Evolutionary conservation across 495 filamentous ascomycete genomes (phyloP), one percentile per base, ranked within the genome.

Genomic region (Usnea hakonensis): DNA sequence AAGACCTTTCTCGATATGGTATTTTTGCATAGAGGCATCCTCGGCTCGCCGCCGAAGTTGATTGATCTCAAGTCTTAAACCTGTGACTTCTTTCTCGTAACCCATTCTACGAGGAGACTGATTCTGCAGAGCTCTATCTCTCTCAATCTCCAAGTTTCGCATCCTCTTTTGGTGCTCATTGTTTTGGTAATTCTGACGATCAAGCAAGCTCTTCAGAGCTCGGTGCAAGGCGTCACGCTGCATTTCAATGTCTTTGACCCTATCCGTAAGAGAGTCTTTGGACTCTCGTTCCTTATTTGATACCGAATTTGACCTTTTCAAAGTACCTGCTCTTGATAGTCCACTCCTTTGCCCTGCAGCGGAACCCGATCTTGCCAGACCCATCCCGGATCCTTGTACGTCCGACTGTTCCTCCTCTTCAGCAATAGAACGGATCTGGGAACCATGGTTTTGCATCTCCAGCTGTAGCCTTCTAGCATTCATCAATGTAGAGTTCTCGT

Each of bases 1-100:
- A 17, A 98, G 80, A 30, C 91, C 91, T 74, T 96, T 95, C 74
- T 98, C 94, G 61, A 92, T 93, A 74, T 94, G 88, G 83, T 87
- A 97, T 77, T 97, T 97, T 68, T 92, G 89, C 67, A 95, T 90
- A n/a, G 97, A 79, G 26, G 94, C 95, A 59, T 98, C 94, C 66
- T 97, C 92, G 30, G 95, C 92, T 58, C 95, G 87, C 59, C 86
- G 85, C 35, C 94, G 87, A 53, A 98, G 83, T 11, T 85, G 80
- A 63, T 87, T 89, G 64, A 98, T 87, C 71, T 98, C 94, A 11
- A 88, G 83, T 60, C 91, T 86, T 21, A 97, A 78, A 62, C 80
- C 83, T 4, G 76, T 73, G 19, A 97, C 89, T 67, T 98, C 93
- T 61, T 80, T 82, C 70, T 95, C 85, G 70, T 95, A 96, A 32